Evolutionary conservation across 2,329 filamentous ascomycete species (phyloP).

Genomic region (Falciphora oryzae): DNA sequence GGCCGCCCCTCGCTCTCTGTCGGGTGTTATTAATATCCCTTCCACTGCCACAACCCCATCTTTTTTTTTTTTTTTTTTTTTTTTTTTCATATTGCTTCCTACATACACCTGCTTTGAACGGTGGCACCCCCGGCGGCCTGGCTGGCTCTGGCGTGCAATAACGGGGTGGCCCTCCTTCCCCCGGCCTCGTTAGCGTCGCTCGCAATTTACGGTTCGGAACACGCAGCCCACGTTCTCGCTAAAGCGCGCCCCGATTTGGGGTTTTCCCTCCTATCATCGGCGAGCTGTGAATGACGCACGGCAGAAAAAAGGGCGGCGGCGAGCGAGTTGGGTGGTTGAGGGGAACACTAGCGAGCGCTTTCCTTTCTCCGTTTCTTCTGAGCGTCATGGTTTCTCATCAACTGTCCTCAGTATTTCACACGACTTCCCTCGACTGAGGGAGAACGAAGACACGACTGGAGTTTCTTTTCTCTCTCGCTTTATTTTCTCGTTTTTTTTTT

Average conservation of each 20-base stretch:
- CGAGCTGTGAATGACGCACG: neutral
- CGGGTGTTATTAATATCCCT: neutral
- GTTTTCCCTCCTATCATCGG: neutral
- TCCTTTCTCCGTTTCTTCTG: neutral
- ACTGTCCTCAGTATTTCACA: neutral
- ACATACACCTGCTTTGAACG: too few species aligned
- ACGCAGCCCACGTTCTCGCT: neutral
- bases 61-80: neutral
- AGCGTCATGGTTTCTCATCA: neutral
- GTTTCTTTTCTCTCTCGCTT: slow-evolving; percentile 3
- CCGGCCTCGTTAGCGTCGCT: neutral
- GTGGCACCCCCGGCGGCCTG: too few species aligned
- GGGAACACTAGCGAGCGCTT: too few species aligned
- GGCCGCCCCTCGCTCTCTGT: neutral
- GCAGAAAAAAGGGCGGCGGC: neutral
- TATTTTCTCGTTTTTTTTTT: neutral
- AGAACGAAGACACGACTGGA: neutral
- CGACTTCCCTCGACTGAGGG: neutral
- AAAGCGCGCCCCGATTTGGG: neutral
- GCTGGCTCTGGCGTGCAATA: too few species aligned
- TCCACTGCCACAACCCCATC: neutral
- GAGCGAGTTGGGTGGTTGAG: too few species aligned
- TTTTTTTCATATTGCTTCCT: neutral
- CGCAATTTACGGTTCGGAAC: neutral
- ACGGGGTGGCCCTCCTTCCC: too few species aligned